These are phyloP conservation scores for Umbelopsis vinacea DNA, from an alignment of 192 early-diverging fungal genomes.

Conservation along the genomic window DNA sequence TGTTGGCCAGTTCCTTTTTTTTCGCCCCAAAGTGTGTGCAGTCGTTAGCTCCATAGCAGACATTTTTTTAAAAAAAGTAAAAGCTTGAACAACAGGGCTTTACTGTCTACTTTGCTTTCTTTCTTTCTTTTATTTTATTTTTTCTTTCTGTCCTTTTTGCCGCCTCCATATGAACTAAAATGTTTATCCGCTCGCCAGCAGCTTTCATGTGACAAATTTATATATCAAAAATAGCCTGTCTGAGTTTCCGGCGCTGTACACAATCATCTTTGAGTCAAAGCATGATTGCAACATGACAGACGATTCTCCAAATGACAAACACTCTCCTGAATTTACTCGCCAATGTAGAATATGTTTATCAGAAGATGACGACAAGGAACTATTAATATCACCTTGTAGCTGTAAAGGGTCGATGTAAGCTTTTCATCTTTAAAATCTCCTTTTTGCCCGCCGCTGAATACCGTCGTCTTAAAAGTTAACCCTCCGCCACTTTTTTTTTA, in stretches of 20 bases:
- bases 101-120: too few species aligned
- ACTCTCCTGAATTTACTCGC: not conserved
- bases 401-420: constrained; percentile 48
- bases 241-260: not conserved
- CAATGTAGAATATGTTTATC: constrained; percentile 42
- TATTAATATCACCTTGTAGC: constrained; percentile 40
- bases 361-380: constrained; percentile 28
- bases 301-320: not conserved
- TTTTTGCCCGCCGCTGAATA: not conserved
- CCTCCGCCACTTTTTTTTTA: not conserved
- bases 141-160: too few species aligned
- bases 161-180: too few species aligned
- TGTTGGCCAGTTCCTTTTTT: not conserved
- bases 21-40: not conserved
- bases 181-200: not conserved
- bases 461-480: not conserved
- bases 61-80: not conserved
- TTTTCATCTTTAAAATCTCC: not conserved
- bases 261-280: not conserved
- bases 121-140: too few species aligned
- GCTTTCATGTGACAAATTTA: not conserved
- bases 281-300: not conserved
- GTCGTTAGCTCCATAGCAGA: not conserved
- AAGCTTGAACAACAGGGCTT: too few species aligned
- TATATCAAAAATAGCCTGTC: not conserved